Evolutionary conservation across 2,329 filamentous ascomycete genomes (phyloP), one percentile per base, ranked within the genome.

Genomic region (Cercospora sp.): DNA sequence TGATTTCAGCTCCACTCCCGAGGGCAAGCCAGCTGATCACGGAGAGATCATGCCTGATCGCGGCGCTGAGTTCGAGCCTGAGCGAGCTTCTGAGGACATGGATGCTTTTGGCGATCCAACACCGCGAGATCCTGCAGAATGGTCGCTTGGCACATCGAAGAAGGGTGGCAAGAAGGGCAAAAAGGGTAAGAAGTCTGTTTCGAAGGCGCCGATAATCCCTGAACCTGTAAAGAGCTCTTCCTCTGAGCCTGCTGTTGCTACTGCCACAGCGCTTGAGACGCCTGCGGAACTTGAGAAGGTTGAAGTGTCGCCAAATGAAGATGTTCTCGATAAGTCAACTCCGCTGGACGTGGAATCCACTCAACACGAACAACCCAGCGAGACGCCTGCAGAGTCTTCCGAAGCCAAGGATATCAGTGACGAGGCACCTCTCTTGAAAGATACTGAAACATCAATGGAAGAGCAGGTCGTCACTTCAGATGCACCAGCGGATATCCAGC

Each of bases 131-230:
- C 43, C 67, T 32, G 67, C 59, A 28, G 67, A 69, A 13, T 66
- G 67, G 63, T 63, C 67, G 26, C 43, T 65, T 5, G 49, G 55
- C 12, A 53, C 65, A 6, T 71, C 69, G 43, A 71, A 71, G 66
- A 72, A 71, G 66, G 66, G 66, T 58, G 69, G 68, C 16, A 75
- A 74, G 71, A 71, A 68, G 40, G 67, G 66, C 2, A 70, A 70
- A 55, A 68, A 68, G 40, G 65, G 61, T 9, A 60, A 57, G 57
- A 69, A 69, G 67, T 63, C 55, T 12, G 40, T 45, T 34, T 57
- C 40, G 3, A 65, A 65, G 13, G 24, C 24, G 6, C 21, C 32
- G 6, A 21, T 57, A 7, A 65, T 30, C n/a, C 26, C 45, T n/a
- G 66, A 65, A 28, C 16, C 66, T 34, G 57, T 26, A 3, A 8